A percentile compares a stretch with the other conserved stretches of the same genome.
These are phyloP conservation scores for Endogone sp. DNA, from an alignment of 192 early-diverging fungal genomes.

Conservation along the genomic window DNA sequence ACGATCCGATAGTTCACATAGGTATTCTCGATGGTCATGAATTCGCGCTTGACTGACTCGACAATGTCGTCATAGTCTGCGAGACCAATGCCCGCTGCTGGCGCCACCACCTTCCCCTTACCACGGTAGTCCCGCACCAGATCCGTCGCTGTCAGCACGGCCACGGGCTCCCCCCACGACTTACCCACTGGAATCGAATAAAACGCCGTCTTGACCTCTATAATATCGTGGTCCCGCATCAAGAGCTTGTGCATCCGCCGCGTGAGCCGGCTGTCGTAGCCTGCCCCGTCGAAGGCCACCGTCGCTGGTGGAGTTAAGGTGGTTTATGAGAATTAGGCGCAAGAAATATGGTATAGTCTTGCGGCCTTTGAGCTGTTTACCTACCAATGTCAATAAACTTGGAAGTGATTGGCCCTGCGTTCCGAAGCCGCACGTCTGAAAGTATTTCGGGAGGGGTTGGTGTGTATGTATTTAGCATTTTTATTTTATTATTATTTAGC, in stretches of 20 bases:
- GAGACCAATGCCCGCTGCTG: not conserved
- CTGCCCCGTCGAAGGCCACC: not conserved
- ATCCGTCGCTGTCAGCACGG: not conserved
- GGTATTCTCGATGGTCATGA: not conserved
- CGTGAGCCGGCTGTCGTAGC: not conserved
- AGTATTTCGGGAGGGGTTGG: no score
- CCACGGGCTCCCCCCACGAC: not conserved
- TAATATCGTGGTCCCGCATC: not conserved
- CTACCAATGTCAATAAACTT: not conserved
- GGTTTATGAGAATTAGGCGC: no score
- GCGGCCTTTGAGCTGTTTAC: no score
- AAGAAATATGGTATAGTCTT: no score
- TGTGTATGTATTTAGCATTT: no score
- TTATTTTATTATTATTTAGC: no score
- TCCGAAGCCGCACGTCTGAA: not conserved
- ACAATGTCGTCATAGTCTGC: not conserved
- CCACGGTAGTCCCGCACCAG: not conserved
- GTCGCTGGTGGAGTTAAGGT: not conserved
- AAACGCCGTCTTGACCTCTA: not conserved
- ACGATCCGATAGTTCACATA: not conserved
- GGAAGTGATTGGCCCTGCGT: not conserved
- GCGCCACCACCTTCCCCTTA: not conserved
- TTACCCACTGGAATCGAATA: not conserved
- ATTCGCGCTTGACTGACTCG: not conserved
- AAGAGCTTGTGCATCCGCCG: not conserved